phyloP scores from a whole-genome alignment of 148 eudicot genomes.

The Euryodendron excelsum region DNA sequence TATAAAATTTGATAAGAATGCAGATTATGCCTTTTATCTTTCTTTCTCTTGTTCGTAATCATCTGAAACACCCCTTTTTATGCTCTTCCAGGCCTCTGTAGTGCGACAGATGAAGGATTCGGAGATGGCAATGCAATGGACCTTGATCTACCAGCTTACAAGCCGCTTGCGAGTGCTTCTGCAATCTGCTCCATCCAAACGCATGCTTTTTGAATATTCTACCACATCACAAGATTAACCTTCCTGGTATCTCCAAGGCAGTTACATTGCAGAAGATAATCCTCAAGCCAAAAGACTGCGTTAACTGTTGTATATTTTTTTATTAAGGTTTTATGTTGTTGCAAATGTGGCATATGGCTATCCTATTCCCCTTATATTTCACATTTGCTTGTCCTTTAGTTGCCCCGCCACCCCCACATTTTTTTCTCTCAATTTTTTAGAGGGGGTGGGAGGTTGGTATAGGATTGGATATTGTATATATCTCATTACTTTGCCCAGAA shows the following conservation, averaged over 20 bases:
- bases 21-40: neutral
- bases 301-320: neutral
- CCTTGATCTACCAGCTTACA: slow-evolving; percentile 94
- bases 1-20: neutral
- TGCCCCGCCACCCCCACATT: neutral
- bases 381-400: slow-evolving; percentile 5
- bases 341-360: neutral
- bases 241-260: neutral
- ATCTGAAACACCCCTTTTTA: slow-evolving; percentile 8
- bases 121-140: slow-evolving; percentile 99
- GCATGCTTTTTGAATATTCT: slow-evolving; percentile 92
- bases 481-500: slow-evolving; percentile 14
- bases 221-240: slow-evolving; percentile 81
- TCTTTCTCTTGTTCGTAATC: neutral
- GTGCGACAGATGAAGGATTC: slow-evolving; percentile 98
- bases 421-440: neutral
- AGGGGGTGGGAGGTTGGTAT: neutral
- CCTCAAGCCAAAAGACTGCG: neutral
- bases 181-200: slow-evolving; percentile 91
- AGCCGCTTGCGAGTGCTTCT: slow-evolving; percentile 90
- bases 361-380: neutral
- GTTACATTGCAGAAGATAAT: neutral
- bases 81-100: slow-evolving; percentile 70
- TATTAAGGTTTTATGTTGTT: neutral
- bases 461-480: slow-evolving; percentile 11